Conservation (phyloP, 2,329 filamentous ascomycete genomes). For the Botrytis hyacinthi region DNA sequence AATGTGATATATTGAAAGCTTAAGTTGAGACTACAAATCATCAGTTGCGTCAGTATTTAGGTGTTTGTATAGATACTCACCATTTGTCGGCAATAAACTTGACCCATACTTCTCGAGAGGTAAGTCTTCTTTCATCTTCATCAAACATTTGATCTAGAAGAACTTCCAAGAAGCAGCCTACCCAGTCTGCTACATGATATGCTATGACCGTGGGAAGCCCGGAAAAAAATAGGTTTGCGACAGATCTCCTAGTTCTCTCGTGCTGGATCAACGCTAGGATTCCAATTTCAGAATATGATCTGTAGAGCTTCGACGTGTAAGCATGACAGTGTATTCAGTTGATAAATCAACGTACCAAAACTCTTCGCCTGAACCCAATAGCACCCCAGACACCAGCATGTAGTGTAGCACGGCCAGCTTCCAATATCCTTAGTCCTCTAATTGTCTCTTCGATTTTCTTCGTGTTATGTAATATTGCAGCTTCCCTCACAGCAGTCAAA, state of each 20-base stretch:
- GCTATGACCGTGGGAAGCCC: slow-evolving; percentile 36
- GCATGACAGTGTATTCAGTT: background rate
- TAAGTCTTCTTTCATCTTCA: slow-evolving; percentile 26
- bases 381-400: slow-evolving; percentile 39
- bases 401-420: slow-evolving; percentile 32
- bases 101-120: slow-evolving; percentile 22
- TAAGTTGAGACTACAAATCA: slow-evolving; percentile 32
- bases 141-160: slow-evolving; percentile 30
- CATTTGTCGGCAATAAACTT: slow-evolving; percentile 17
- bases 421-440: slow-evolving; percentile 35
- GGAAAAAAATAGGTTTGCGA: slow-evolving; percentile 30
- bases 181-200: slow-evolving; percentile 35
- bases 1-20: slow-evolving; percentile 32
- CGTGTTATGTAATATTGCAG: slow-evolving; percentile 25
- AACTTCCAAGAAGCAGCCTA: slow-evolving; percentile 28
- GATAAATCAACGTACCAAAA: slow-evolving; percentile 31
- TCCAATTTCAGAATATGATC: slow-evolving; percentile 32
- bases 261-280: slow-evolving; percentile 32
- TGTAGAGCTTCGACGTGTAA: slow-evolving; percentile 35
- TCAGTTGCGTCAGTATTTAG: background rate
- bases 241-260: slow-evolving; percentile 29
- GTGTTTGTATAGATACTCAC: slow-evolving; percentile 23
- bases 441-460: slow-evolving; percentile 34
- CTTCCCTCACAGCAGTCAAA: slow-evolving; percentile 30
- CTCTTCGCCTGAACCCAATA: slow-evolving; percentile 36